Base-by-base conservation (phyloP, 805 yeast species). In the Millerozyma miso region DNA sequence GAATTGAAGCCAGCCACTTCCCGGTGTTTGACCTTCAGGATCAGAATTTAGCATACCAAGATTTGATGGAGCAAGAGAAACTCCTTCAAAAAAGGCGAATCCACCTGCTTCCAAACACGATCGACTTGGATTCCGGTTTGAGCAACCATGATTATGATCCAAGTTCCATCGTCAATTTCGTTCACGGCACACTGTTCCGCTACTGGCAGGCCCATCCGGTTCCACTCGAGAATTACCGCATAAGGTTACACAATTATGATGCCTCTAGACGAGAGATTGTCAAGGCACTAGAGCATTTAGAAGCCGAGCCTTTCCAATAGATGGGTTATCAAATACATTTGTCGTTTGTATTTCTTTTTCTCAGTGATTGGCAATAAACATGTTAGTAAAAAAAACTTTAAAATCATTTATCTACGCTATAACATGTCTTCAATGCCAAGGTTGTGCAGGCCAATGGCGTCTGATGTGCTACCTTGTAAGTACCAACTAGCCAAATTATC, bases 101-200 rank as follows among this genome's bases (percentile, higher is more conserved):
- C 35, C 40, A 12, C 18, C 34, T 37, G 40, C 35, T 33, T n/a
- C 19, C 37, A 12, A 47, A 40, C 26, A 37, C 41, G 6, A 62
- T 62, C 39, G 50, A 59, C 35, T 56, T 52, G 39, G 40, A 50
- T 2, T 38, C 47, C 3, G 69, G 69, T 2, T 39, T 61, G n/a
- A 56, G 55, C 37, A 47, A 47, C 12, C 50, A 51, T 18, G 72
- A 66, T 37, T 66, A 56, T 41, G 55, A 62, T 44, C 59, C 65
- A 1, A 31, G 31, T 3, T 35, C 45, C 13, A 38, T 49, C 13
- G 33, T 55, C n/a, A 32, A 34, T 4, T 35, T 38, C 19, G 48
- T 46, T 26, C 41, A 32, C 12, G 23, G 34, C 10, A 38, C 47
- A 18, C 41, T 44, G 23, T 37, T 45, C 33, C 31, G 39, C 1